These are phyloP conservation scores for Xylariaceae sp. DNA, from an alignment of 2,329 filamentous ascomycete genomes.

Conservation along the genomic window DNA sequence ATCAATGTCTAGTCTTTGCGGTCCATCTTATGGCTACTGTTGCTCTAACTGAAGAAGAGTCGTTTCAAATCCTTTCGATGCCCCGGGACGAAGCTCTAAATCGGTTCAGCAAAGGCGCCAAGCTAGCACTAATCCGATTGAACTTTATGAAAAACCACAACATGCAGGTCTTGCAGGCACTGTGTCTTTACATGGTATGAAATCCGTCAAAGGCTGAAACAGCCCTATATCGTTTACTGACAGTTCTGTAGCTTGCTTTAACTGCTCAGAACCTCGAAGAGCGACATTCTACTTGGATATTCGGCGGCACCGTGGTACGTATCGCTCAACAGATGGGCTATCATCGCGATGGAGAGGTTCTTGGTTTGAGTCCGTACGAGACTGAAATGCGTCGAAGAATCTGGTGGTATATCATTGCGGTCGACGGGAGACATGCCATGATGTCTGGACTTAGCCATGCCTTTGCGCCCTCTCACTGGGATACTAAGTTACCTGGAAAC, in stretches of 20 bases:
- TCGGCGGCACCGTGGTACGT: constrained; percentile 36
- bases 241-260: constrained; percentile 10
- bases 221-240: too few relatives aligned
- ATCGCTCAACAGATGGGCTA: constrained; percentile 41
- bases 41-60: constrained; percentile 39
- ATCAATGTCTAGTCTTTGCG: constrained; percentile 42
- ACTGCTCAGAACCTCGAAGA: constrained; percentile 15
- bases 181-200: constrained; percentile 28
- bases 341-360: constrained; percentile 34
- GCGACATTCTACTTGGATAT: constrained; percentile 26
- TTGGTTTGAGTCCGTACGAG: constrained; percentile 38
- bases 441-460: constrained; percentile 23
- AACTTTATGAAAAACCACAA: constrained; percentile 31
- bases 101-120: constrained; percentile 17
- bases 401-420: constrained; percentile 37
- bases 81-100: constrained; percentile 15
- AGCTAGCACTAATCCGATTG: constrained; percentile 22
- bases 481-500: constrained; percentile 25
- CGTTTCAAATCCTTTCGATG: constrained; percentile 21
- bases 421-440: constrained; percentile 27
- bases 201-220: too few relatives aligned
- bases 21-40: constrained; percentile 45
- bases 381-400: constrained; percentile 41
- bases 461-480: constrained; percentile 17
- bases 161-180: constrained; percentile 34